phyloP scores from a whole-genome alignment of 495 filamentous ascomycete species.

The Talaromyces nanjingensis region DNA sequence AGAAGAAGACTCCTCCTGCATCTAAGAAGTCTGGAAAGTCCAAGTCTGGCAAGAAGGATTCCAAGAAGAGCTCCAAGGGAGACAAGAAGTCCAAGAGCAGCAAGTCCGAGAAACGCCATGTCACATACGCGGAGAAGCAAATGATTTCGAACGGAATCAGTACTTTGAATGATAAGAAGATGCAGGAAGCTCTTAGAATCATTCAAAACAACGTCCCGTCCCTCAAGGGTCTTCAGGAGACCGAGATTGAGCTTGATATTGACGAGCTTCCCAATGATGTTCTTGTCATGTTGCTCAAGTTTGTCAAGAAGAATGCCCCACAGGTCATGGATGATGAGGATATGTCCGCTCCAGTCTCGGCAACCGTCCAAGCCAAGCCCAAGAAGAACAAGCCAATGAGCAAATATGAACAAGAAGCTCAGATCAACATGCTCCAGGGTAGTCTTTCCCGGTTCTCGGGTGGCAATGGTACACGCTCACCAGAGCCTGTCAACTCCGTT shows the following conservation, averaged over 20 bases:
- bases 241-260: slow-evolving; percentile 87
- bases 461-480: slow-evolving; percentile 28
- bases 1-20: slow-evolving; percentile 53
- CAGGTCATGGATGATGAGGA: slow-evolving; percentile 36
- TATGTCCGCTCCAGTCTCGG: slow-evolving; percentile 33
- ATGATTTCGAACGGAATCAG: slow-evolving; percentile 76
- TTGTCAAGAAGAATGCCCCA: slow-evolving; percentile 63
- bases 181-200: slow-evolving; percentile 75
- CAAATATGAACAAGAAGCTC: slow-evolving; percentile 83
- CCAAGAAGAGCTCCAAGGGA: slow-evolving; percentile 46
- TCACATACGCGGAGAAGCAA: slow-evolving; percentile 75
- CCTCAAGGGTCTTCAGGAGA: slow-evolving; percentile 69
- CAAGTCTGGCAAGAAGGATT: slow-evolving; percentile 50
- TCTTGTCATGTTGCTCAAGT: slow-evolving; percentile 66
- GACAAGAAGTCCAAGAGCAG: slow-evolving; percentile 39
- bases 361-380: slow-evolving; percentile 52
- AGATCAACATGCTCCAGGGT: slow-evolving; percentile 70
- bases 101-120: slow-evolving; percentile 45
- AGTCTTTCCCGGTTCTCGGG: slow-evolving; percentile 43
- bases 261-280: slow-evolving; percentile 71
- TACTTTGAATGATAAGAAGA: slow-evolving; percentile 62
- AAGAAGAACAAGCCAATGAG: slow-evolving; percentile 99
- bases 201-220: slow-evolving; percentile 82
- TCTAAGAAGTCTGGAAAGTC: slow-evolving; percentile 46
- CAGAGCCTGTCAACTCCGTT: slow-evolving; percentile 35